These are phyloP conservation scores for Boletus vinaceobasis DNA, from an alignment of 768 basidiomycete genomes.

Conservation along the genomic window DNA sequence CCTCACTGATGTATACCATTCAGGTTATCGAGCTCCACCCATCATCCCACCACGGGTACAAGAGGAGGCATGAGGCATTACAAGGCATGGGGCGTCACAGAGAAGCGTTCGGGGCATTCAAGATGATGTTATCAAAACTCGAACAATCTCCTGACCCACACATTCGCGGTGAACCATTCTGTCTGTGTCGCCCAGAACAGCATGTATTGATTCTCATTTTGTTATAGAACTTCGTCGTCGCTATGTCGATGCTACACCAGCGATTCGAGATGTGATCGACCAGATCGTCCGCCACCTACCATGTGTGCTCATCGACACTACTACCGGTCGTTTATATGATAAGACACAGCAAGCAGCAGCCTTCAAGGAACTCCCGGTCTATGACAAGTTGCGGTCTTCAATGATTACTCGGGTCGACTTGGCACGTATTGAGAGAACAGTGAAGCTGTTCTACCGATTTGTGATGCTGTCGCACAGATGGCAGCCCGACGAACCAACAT, in stretches of 20 bases:
- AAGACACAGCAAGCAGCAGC: constrained; percentile 1
- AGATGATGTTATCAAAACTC: neutral
- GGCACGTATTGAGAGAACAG: neutral
- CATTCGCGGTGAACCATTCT: neutral
- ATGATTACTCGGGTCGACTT: neutral
- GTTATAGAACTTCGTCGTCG: neutral
- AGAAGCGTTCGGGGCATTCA: neutral
- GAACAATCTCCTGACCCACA: neutral
- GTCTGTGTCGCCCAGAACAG: neutral
- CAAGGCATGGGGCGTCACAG: neutral
- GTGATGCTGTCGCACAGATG: constrained; percentile 7
- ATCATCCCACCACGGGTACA: neutral
- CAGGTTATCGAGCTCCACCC: neutral
- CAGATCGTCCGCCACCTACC: neutral
- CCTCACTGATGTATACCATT: neutral
- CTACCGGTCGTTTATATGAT: neutral
- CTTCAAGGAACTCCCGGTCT: constrained; percentile 2
- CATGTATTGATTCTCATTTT: neutral
- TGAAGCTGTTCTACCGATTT: neutral
- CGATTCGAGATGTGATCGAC: neutral
- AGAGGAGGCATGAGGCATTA: neutral
- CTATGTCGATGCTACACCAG: neutral
- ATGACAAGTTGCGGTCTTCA: constrained; percentile 1
- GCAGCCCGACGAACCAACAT: neutral
- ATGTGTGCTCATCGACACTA: constrained; percentile 1